Percentiles rank a stretch among this genome's conserved stretches.
These are phyloP conservation scores for Pseudogymnoascus sp. DNA, from an alignment of 2,329 filamentous ascomycete species.

Conservation along the genomic window DNA sequence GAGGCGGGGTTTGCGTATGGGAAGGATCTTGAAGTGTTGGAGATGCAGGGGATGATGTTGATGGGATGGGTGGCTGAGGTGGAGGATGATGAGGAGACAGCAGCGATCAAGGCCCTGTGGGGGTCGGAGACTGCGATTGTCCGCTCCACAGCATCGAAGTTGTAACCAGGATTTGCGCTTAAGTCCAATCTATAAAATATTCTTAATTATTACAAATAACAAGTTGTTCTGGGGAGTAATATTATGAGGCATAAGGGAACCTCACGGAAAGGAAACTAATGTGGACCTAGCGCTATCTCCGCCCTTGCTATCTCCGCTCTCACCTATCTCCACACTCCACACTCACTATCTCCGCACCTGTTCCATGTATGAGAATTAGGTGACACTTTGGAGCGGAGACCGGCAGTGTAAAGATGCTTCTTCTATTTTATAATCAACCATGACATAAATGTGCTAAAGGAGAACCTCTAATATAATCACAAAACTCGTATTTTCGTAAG, in stretches of 20 bases:
- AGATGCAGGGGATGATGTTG: not conserved
- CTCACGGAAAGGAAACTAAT: not conserved
- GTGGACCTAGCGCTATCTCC: slow-evolving; percentile 18
- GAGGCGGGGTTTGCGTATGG: not conserved
- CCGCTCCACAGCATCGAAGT: not conserved
- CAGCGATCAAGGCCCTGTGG: not conserved
- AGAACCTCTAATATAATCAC: too few relatives aligned
- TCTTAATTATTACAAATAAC: not conserved
- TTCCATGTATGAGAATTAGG: too few relatives aligned
- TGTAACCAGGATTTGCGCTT: not conserved
- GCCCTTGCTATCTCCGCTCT: slow-evolving; percentile 18
- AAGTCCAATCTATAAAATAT: not conserved
- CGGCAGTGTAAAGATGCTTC: too few relatives aligned
- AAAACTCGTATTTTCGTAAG: too few relatives aligned
- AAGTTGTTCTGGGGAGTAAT: not conserved
- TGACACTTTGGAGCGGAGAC: too few relatives aligned
- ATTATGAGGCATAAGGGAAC: not conserved
- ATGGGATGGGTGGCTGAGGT: not conserved
- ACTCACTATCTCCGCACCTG: slow-evolving; percentile 19
- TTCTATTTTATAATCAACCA: too few relatives aligned
- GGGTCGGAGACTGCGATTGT: not conserved
- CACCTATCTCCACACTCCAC: not conserved
- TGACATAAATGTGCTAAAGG: too few relatives aligned
- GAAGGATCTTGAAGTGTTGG: not conserved
- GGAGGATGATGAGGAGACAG: not conserved